phyloP scores from a whole-genome alignment of 306 rosid species.

The Lathyrus aphaca region DNA sequence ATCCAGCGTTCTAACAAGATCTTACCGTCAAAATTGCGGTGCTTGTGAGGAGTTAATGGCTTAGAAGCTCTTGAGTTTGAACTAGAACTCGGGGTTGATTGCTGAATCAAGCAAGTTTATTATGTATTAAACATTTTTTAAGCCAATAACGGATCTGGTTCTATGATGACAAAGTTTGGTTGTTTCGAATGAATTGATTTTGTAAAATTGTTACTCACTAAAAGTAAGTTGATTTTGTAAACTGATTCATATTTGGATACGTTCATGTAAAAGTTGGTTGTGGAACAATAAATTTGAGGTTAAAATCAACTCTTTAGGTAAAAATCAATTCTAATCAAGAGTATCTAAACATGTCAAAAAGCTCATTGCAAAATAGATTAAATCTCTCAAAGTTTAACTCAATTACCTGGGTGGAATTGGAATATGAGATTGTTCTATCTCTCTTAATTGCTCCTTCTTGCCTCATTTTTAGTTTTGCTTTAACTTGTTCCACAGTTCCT shows the following conservation, averaged over 20 bases:
- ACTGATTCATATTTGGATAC: not conserved
- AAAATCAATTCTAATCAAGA: no score
- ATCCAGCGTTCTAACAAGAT: slow-evolving; percentile 74
- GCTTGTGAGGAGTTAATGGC: slow-evolving; percentile 43
- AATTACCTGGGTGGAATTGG: slow-evolving; percentile 65
- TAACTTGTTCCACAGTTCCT: slow-evolving; percentile 69
- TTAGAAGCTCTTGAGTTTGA: slow-evolving; percentile 55
- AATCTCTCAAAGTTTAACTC: slow-evolving; percentile 3
- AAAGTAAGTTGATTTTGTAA: not conserved
- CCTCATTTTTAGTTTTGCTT: slow-evolving; percentile 67
- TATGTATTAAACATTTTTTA: not conserved
- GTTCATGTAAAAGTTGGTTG: not conserved
- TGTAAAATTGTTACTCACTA: not conserved
- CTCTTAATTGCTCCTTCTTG: slow-evolving; percentile 71
- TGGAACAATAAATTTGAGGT: not conserved
- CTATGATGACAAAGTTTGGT: not conserved
- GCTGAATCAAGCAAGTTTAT: slow-evolving; percentile 47
- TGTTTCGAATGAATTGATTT: not conserved
- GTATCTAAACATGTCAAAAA: no score
- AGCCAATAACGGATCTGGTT: not conserved
- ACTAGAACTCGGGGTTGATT: slow-evolving; percentile 55
- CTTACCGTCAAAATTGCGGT: slow-evolving; percentile 42
- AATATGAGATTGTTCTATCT: slow-evolving; percentile 73
- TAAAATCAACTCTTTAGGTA: no score
- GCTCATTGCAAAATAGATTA: not conserved